A percentile compares a stretch with the other conserved stretches of the same genome.
These are phyloP conservation scores for Skeletonema potamos DNA, from an alignment of 108 stramenopile genomes.

Conservation along the genomic window DNA sequence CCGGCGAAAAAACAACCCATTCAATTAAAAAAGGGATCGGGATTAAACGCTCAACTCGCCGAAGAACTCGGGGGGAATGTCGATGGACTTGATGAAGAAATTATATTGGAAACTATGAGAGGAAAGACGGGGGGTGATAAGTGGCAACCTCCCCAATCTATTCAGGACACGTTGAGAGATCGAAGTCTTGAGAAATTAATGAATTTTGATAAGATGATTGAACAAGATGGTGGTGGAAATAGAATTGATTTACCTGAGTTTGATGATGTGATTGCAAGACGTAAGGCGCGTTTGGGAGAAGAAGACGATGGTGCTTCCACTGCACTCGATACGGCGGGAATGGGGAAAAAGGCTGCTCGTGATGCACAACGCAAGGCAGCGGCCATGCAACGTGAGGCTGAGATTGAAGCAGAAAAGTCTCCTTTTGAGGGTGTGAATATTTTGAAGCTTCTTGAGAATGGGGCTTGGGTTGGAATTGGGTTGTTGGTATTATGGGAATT, in stretches of 20 bases:
- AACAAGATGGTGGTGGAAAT: constrained; percentile 46
- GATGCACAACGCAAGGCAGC: constrained; percentile 52
- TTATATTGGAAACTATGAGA: constrained; percentile 35
- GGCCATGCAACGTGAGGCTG: constrained; percentile 42
- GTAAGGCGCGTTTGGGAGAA: constrained; percentile 22
- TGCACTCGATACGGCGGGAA: constrained; percentile 20
- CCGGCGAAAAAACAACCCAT: background rate
- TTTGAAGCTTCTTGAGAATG: constrained; percentile 61
- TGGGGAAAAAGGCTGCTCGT: constrained; percentile 66
- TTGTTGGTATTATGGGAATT: constrained; percentile 82
- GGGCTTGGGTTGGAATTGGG: constrained; percentile 82
- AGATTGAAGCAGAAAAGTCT: constrained; percentile 29
- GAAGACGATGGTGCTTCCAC: background rate
- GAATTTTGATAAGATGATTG: constrained; percentile 51
- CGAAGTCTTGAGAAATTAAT: constrained; percentile 40
- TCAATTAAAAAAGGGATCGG: constrained; percentile 22
- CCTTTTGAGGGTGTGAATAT: constrained; percentile 38
- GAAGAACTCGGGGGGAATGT: constrained; percentile 41
- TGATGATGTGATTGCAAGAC: constrained; percentile 41
- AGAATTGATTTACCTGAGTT: constrained; percentile 62
- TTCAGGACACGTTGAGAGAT: constrained; percentile 34
- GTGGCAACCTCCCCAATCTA: constrained; percentile 42
- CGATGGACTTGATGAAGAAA: constrained; percentile 40
- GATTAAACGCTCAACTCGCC: constrained; percentile 34
- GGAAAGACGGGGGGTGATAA: constrained; percentile 13